phyloP scores from a whole-genome alignment of 352 stramenopile genomes.

The Saprolegnia diclina region DNA sequence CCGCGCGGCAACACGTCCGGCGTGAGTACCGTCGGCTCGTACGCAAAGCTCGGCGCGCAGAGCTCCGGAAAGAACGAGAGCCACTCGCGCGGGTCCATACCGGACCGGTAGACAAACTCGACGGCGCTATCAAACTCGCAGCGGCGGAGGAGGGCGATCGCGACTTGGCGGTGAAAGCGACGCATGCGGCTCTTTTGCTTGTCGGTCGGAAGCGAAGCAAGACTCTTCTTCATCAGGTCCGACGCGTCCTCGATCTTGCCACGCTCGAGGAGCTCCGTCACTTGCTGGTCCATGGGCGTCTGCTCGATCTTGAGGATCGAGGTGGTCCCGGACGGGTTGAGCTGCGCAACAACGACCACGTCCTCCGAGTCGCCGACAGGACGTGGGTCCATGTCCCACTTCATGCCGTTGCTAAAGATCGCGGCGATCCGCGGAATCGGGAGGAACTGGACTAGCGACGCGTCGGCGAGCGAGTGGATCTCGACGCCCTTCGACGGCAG shows the following conservation, averaged over 20 bases:
- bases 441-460: slow-evolving; percentile 69
- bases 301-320: slow-evolving; percentile 83
- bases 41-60: slow-evolving; percentile 75
- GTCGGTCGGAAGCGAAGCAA: slow-evolving; percentile 58
- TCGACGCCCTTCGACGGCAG: slow-evolving; percentile 73
- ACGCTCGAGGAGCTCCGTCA: slow-evolving; percentile 77
- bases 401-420: slow-evolving; percentile 88
- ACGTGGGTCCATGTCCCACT: slow-evolving; percentile 84
- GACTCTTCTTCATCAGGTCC: slow-evolving; percentile 78
- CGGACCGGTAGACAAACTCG: slow-evolving; percentile 83
- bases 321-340: slow-evolving; percentile 45
- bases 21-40: slow-evolving; percentile 76
- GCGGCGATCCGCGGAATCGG: slow-evolving; percentile 51
- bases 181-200: slow-evolving; percentile 87
- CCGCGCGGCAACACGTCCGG: slow-evolving; percentile 75
- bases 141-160: slow-evolving; percentile 62
- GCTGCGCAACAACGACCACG: slow-evolving; percentile 65
- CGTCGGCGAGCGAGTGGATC: slow-evolving; percentile 69
- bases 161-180: slow-evolving; percentile 80
- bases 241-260: slow-evolving; percentile 80
- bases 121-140: slow-evolving; percentile 72
- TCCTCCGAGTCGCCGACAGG: slow-evolving; percentile 68
- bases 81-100: slow-evolving; percentile 80
- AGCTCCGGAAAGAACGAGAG: slow-evolving; percentile 82
- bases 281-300: slow-evolving; percentile 79